Evolutionary conservation across 495 filamentous ascomycete genomes (phyloP), one percentile per base, ranked within the genome.

Genomic region (Staphylotrichum longicolle): DNA sequence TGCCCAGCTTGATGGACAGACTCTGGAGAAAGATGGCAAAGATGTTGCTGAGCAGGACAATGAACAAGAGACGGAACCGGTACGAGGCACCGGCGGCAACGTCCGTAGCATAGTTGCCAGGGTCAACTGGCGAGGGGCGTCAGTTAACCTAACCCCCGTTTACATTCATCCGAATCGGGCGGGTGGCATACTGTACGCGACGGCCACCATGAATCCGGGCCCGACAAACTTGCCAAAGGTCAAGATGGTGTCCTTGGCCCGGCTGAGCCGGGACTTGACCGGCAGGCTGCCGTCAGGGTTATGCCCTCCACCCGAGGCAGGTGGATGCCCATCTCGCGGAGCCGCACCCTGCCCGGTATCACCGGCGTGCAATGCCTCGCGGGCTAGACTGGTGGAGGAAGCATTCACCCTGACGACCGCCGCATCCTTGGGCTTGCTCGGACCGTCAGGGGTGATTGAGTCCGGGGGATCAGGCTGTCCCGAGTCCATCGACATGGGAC

Each of bases 161-260:
- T 27, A 27, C 20, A 27, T 27, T 27, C 20, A 27, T 27, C 20
- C 20, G 20, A 1, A 27, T 39, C 37, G 37, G 30, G 20, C 5
- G 27, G 2, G 7, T 50, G 30, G 47, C 59, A 2, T 64, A 80
- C 80, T 80, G 65, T 80, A 80, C 20, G 88, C 88, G 46, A 92
- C 89, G 14, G 88, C 83, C 58, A 93, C 83, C 74, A 96, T 83
- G 72, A 96, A 92, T 2, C 91, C 91, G 11, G 92, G 92, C 1
- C 92, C 92, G 50, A 96, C 77, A 69, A 96, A 96, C 61, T 85
- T 85, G 58, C 73, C 74, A 67, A 89, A 94, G 39, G 85, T 93
- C 58, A 78, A 48, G 42, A 92, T 20, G 11, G 76, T 60, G 52
- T 73, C 65, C 53, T 68, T 62, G 20, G 77, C 45, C 33, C 68